Percentiles rank a stretch among this genome's conserved stretches.
Evolutionary conservation across 768 basidiomycete genomes (phyloP).

Genomic region (Hericium alpestre): DNA sequence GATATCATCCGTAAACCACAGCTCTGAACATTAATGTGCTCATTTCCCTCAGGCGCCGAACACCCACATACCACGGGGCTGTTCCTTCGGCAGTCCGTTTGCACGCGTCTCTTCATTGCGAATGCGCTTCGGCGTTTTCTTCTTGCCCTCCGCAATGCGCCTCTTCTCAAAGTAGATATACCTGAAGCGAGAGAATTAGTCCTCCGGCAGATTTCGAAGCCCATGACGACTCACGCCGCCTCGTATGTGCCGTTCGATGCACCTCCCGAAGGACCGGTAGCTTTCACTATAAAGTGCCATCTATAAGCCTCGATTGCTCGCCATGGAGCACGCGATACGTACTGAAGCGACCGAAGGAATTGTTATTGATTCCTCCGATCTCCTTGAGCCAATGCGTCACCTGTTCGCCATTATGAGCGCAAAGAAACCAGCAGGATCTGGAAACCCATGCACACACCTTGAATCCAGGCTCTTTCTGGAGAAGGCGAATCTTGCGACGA

Average conservation of each 20-base stretch:
- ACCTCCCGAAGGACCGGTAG: conserved; percentile 29
- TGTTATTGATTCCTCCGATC: conserved; percentile 35
- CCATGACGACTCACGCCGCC: conserved; percentile 25
- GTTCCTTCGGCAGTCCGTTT: conserved; percentile 21
- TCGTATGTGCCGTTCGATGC: conserved; percentile 36
- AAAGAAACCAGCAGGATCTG: neutral
- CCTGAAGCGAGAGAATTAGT: conserved; percentile 13
- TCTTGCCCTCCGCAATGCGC: conserved; percentile 36
- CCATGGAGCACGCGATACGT: conserved; percentile 8
- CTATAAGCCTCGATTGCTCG: no score
- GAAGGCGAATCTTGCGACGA: conserved; percentile 31
- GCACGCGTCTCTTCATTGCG: conserved; percentile 23
- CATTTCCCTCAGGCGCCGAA: neutral
- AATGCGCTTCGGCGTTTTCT: conserved; percentile 30
- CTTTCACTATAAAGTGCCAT: conserved; percentile 26
- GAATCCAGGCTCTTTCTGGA: conserved; percentile 31
- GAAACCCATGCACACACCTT: conserved; percentile 22
- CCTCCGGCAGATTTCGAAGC: neutral
- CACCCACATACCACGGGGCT: conserved; percentile 14
- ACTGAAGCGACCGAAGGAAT: conserved; percentile 37
- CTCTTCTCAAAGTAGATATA: conserved; percentile 41
- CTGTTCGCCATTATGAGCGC: conserved; percentile 15
- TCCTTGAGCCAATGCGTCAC: conserved; percentile 35
- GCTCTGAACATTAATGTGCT: neutral
- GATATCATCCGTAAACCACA: neutral